These are phyloP conservation scores for Thinopyrum elongatum DNA, from an alignment of 176 grass and related monocot genomes.

Conservation along the genomic window DNA sequence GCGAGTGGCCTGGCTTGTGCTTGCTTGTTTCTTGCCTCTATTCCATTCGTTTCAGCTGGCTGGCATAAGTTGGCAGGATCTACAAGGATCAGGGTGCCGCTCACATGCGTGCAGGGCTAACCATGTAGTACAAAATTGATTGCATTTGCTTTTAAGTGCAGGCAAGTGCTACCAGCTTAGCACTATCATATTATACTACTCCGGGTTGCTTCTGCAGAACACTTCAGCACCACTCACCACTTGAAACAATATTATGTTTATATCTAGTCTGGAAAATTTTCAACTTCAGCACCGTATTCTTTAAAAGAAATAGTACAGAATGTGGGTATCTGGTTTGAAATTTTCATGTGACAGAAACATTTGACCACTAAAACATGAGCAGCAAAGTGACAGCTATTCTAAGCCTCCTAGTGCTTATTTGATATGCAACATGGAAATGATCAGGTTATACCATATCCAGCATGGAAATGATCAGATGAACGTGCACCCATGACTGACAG, in stretches of 20 bases:
- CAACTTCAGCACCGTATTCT: background rate
- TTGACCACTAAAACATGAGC: background rate
- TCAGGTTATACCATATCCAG: background rate
- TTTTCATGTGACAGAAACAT: background rate
- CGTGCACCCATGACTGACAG: conserved; percentile 14
- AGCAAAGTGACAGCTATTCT: background rate
- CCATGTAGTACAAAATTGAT: background rate
- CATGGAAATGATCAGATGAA: background rate
- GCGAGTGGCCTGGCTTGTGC: background rate
- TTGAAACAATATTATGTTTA: background rate
- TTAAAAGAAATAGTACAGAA: background rate
- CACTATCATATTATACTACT: background rate
- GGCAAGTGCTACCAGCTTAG: background rate
- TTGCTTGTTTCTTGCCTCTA: background rate
- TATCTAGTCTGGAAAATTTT: background rate
- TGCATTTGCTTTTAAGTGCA: background rate
- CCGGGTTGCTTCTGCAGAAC: background rate
- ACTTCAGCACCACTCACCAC: background rate
- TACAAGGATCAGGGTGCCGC: background rate
- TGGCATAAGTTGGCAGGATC: conserved; percentile 10
- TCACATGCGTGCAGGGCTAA: conserved; percentile 10
- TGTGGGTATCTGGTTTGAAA: background rate
- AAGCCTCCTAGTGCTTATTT: background rate
- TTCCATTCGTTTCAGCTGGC: background rate
- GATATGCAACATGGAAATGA: background rate